Conservation (phyloP, 805 yeast genomes). For the Ascoidea rubescens region DNA sequence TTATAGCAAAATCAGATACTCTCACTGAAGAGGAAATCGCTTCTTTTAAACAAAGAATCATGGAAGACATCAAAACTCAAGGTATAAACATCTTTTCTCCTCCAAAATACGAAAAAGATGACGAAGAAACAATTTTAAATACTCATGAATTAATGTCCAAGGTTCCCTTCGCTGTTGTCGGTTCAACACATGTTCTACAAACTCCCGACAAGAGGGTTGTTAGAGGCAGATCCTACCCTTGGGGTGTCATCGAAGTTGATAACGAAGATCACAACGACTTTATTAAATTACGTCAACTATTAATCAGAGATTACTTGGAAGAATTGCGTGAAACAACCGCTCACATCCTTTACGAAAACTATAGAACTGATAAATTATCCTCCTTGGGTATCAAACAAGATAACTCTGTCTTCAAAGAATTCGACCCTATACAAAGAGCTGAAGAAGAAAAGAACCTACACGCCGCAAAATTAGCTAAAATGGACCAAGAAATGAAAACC, state of each 20-base stretch:
- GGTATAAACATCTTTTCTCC: constrained; percentile 70
- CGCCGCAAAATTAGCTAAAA: constrained; percentile 83
- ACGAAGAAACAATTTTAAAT: constrained; percentile 62
- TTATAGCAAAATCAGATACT: constrained; percentile 90
- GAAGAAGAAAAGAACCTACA: constrained; percentile 89
- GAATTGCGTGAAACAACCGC: constrained; percentile 83
- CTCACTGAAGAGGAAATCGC: constrained; percentile 75
- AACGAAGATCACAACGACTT: constrained; percentile 91
- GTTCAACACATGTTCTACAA: constrained; percentile 65
- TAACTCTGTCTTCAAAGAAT: constrained; percentile 82
- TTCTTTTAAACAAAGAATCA: constrained; percentile 62
- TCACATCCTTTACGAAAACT: constrained; percentile 67
- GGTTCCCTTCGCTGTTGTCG: constrained; percentile 90
- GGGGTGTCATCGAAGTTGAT: constrained; percentile 95
- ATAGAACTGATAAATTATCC: constrained; percentile 71
- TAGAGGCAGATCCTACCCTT: constrained; percentile 89
- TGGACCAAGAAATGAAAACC: constrained; percentile 93
- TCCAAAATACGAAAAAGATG: constrained; percentile 64
- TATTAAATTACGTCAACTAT: constrained; percentile 72
- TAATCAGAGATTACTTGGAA: constrained; percentile 83
- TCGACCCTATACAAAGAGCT: constrained; percentile 84
- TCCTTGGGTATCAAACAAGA: constrained; percentile 88
- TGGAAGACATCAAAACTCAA: constrained; percentile 63
- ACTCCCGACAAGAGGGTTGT: constrained; percentile 55
- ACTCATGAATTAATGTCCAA: constrained; percentile 52